phyloP scores from a whole-genome alignment of 805 yeast species.

The Hanseniaspora vineae region DNA sequence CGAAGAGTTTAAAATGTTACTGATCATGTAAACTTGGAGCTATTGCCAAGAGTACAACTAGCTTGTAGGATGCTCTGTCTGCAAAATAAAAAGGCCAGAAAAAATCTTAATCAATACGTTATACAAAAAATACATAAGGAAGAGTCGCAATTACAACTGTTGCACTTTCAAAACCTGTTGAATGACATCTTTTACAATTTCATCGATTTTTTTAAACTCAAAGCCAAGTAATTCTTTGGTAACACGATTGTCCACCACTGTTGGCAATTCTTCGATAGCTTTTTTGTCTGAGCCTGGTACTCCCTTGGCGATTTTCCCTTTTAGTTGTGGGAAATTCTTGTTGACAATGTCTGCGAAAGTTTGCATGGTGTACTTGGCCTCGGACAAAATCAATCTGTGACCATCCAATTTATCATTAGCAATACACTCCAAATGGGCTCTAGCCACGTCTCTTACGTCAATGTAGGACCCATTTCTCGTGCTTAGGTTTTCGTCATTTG shows the following conservation, averaged over 20 bases:
- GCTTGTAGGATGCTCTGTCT: no score
- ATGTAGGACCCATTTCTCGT: slow-evolving; percentile 21
- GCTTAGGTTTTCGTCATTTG: slow-evolving; percentile 18
- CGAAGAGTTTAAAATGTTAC: no score
- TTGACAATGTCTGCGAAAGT: slow-evolving; percentile 20
- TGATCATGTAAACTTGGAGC: no score
- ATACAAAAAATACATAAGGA: no score
- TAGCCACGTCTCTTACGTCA: slow-evolving; percentile 54
- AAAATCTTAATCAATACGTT: no score
- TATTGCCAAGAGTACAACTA: no score
- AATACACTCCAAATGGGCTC: slow-evolving; percentile 38
- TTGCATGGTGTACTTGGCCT: slow-evolving; percentile 18
- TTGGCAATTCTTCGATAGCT: not conserved
- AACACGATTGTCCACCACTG: slow-evolving; percentile 9
- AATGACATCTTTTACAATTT: slow-evolving; percentile 15
- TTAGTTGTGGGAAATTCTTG: slow-evolving; percentile 30
- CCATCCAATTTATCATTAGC: slow-evolving; percentile 20
- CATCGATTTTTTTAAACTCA: slow-evolving; percentile 11
- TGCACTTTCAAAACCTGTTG: slow-evolving; percentile 12
- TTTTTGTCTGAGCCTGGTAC: not conserved
- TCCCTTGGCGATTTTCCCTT: slow-evolving; percentile 29
- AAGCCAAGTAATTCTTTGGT: slow-evolving; percentile 16
- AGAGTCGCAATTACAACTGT: no score
- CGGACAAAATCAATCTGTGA: slow-evolving; percentile 19
- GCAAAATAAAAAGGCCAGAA: no score